phyloP scores from a whole-genome alignment of 2,329 filamentous ascomycete species.

The Scedosporium dehoogii region DNA sequence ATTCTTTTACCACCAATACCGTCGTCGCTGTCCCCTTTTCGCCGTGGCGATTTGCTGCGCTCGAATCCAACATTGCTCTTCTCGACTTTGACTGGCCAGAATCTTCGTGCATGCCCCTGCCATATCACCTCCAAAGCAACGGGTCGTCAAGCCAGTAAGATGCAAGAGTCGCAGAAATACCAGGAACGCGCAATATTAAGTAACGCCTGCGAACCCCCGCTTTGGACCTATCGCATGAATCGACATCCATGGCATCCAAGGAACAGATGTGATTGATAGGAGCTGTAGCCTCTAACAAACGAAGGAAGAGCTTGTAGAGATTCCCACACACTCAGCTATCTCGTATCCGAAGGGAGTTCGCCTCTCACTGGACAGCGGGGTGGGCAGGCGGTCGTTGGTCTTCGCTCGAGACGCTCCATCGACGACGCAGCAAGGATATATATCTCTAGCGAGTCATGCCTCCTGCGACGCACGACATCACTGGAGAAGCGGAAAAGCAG shows the following conservation, averaged over 20 bases:
- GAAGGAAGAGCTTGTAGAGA: too few relatives aligned
- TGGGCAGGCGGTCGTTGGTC: too few relatives aligned
- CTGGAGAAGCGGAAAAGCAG: not conserved
- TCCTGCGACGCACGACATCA: not conserved
- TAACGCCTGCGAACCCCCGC: not conserved
- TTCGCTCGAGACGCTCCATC: not conserved
- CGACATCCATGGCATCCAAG: too few relatives aligned
- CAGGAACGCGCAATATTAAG: not conserved
- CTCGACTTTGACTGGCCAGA: not conserved
- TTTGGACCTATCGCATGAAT: not conserved
- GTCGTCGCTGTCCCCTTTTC: not conserved
- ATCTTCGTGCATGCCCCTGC: not conserved
- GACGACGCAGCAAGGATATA: not conserved
- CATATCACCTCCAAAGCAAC: not conserved
- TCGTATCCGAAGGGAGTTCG: too few relatives aligned
- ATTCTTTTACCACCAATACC: not conserved
- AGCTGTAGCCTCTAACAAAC: too few relatives aligned
- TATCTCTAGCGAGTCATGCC: not conserved
- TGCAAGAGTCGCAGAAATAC: not conserved
- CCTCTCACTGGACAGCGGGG: too few relatives aligned
- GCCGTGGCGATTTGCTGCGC: not conserved
- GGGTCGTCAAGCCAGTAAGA: not conserved
- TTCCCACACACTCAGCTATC: too few relatives aligned
- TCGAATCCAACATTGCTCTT: not conserved
- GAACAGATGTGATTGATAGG: too few relatives aligned